A percentile compares a stretch with the other conserved stretches of the same genome.
phyloP scores from a whole-genome alignment of 2,329 filamentous ascomycete species.

The Sclerotinia borealis region DNA sequence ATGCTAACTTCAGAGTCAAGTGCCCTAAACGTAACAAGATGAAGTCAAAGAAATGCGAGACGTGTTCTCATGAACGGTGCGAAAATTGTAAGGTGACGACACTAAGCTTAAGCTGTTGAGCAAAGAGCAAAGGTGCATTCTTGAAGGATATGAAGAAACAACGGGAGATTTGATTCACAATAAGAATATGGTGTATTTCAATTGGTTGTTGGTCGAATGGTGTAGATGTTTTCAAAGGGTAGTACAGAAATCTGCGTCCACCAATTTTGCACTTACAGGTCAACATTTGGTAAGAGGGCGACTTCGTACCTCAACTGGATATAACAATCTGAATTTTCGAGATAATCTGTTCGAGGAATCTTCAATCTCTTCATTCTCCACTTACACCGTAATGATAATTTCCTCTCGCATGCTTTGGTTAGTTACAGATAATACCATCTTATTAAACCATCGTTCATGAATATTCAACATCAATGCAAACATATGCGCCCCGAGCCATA shows the following conservation, averaged over 20 bases:
- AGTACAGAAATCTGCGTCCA: neutral
- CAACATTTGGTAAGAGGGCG: neutral
- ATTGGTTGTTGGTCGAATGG: neutral
- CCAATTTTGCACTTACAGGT: neutral
- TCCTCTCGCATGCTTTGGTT: neutral
- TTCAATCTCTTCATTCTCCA: neutral
- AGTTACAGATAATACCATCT: neutral
- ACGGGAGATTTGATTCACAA: neutral
- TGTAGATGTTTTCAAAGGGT: neutral
- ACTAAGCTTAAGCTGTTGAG: neutral
- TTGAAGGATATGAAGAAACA: neutral
- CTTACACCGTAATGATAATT: neutral
- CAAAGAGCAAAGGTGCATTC: too few relatives aligned
- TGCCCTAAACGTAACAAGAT: slow-evolving; percentile 2
- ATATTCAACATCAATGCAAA: neutral
- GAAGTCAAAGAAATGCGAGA: neutral
- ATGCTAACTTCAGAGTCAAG: neutral
- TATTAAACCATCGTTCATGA: neutral
- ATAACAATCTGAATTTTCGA: neutral
- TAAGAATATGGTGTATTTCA: neutral
- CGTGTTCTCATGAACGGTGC: neutral
- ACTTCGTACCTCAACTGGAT: neutral
- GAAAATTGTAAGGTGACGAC: neutral
- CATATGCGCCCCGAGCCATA: neutral
- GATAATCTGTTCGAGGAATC: neutral